Evolutionary conservation across 768 basidiomycete genomes (phyloP).

Genomic region (Russula griseocarnosa): DNA sequence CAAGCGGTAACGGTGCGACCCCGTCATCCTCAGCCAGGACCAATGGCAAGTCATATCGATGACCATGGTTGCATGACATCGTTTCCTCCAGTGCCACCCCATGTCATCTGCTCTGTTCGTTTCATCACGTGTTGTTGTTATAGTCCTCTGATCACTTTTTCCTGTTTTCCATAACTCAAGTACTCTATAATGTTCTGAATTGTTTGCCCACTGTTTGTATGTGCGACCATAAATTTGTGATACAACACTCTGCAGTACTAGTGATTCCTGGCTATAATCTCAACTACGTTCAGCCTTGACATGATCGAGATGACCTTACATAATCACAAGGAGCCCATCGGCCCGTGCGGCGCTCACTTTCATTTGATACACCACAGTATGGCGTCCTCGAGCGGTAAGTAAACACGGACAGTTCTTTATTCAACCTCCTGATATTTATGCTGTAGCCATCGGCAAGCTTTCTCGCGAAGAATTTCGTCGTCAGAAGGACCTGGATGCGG

Average conservation of each 20-base stretch:
- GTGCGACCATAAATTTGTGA: slow-evolving; percentile 19
- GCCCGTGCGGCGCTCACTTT: not conserved
- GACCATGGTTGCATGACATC: slow-evolving; percentile 30
- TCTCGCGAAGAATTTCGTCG: slow-evolving; percentile 93
- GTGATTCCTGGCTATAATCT: slow-evolving; percentile 4
- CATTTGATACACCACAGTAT: slow-evolving; percentile 16
- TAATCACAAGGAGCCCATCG: not conserved
- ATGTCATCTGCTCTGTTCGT: not conserved
- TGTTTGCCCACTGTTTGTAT: slow-evolving; percentile 12
- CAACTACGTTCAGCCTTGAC: too few relatives aligned
- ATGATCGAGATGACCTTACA: not conserved
- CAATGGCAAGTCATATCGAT: slow-evolving; percentile 62
- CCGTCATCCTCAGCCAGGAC: slow-evolving; percentile 46
- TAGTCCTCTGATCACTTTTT: slow-evolving; percentile 1
- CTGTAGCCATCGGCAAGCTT: slow-evolving; percentile 63
- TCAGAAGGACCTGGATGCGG: slow-evolving; percentile 96
- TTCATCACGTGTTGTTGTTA: slow-evolving; percentile 1
- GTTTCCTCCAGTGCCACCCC: not conserved
- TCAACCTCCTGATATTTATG: slow-evolving; percentile 10
- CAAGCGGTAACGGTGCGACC: slow-evolving; percentile 38
- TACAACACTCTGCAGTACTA: slow-evolving; percentile 10
- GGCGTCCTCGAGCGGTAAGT: slow-evolving; percentile 30
- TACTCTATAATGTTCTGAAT: slow-evolving; percentile 23
- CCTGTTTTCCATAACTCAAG: slow-evolving; percentile 14
- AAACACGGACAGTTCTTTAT: not conserved